Evolutionary conservation across 352 stramenopile species (phyloP), one percentile per base, ranked within the genome.

Genomic region (Phytopythium cucurbitacearum): DNA sequence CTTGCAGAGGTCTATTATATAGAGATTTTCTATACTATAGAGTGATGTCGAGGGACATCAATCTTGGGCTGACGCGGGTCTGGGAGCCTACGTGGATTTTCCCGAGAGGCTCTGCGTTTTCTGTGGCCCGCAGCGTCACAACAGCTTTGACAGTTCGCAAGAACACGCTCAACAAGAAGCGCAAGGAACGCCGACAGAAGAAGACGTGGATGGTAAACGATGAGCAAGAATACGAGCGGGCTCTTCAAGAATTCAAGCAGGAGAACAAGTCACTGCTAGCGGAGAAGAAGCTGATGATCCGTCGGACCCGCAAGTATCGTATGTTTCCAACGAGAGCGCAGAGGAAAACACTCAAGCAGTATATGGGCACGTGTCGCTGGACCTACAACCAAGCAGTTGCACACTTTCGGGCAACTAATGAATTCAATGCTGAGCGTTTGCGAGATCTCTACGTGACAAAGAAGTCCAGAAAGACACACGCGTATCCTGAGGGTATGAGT

Each of bases 321-420:
- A 28, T 50, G 7, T 50, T 50, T 5, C 44, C 44, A 3, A 50
- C 44, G 3, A 3, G 7, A 16, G 44, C 5, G 6, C 44, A 50
- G 34, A 5, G 32, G 3, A 3, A 37, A 8, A 39, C 28, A 37
- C 44, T 50, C 1, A 36, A 13, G 28, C 6, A 13, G 7, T 50
- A 40, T 13, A 36, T 50, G 8, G 44, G 44, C 9, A 50, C 44
- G 28, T 50, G 32, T 16, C 4, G 44, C 1, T 37, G 21, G 32
- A 50, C 44, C 4, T 39, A 36, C 16, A 50, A 40, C 44, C 21
- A 39, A 7, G 68, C 0, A 66, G 48, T 52, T 36, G 32, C 12
- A 13, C 32, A 50, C 28, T 16, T 21, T 13, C 44, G 44, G 2
- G 8, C 4, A 3, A 50, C 44, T 4, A 21, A 13, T 7, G 44